Base-by-base conservation (phyloP, 1,284 basidiomycete genomes). In the Ganoderma lingzhi region DNA sequence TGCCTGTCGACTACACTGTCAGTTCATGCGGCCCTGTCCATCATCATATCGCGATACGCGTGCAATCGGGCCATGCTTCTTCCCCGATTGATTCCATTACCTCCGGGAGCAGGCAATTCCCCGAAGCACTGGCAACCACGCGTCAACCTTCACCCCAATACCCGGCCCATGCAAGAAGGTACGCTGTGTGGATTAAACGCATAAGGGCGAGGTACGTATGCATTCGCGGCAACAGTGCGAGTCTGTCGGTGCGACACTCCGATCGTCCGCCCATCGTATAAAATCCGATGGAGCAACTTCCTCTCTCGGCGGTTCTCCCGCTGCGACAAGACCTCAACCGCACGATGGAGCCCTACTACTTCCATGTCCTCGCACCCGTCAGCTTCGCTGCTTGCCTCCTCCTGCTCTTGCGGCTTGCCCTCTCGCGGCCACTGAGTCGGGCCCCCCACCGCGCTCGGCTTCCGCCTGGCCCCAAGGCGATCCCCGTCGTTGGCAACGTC, bases 401-500 rank as follows among this genome's bases (percentile, higher is more conserved):
- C 37, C 62, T 73, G 37, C 66, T 73, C 62, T 35, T 64, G 14
- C 72, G 69, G 30, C 35, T 73, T 23, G 65, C 59, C 44, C 32
- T 67, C 59, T 65, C 64, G 39, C 53, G 65, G 32, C 28, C 56
- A 48, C 55, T 65, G 6, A 58, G 51, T 48, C 62, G 60, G 62
- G 44, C 41, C 14, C 48, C 45, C 53, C 23, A 42, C 44, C 62
- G 42, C 37, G 64, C 62, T 67, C 76, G 55, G 55, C 65, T 76
- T 12, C 86, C 87, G 30, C 86, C 87, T 3, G 87, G 87, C 1
- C 87, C 87, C 10, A 80, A 71, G 51, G 79, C 81, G 9, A 74
- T 82, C 15, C 86, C 86, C 0, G 73, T 87, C 66, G 78, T 88
- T 44, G 87, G 87, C 2, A 88, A 88, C 70, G 76, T 82, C 35